phyloP scores from a whole-genome alignment of 331 rosid species.

The Arachis monticola region DNA sequence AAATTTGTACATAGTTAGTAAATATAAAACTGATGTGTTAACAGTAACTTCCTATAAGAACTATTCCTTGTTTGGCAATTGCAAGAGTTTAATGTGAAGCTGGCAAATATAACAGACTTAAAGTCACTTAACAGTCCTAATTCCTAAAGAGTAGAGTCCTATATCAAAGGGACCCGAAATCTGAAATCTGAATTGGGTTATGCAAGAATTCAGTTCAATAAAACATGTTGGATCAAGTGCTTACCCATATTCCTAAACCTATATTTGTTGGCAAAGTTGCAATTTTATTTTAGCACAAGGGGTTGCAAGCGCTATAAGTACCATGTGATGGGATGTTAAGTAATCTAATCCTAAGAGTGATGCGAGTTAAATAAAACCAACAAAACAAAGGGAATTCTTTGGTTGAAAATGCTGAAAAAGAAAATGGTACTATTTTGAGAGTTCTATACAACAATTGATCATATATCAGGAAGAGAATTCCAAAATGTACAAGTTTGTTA shows the following conservation, averaged over 20 bases:
- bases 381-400: neutral
- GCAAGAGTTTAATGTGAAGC: neutral
- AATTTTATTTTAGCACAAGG: no score
- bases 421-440: constrained; percentile 4
- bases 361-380: neutral
- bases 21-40: neutral
- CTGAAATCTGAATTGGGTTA: neutral
- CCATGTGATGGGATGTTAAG: no score
- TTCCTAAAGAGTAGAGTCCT: neutral
- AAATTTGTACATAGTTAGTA: no score
- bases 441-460: constrained; percentile 14
- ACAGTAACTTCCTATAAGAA: neutral
- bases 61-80: neutral
- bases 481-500: constrained; percentile 6
- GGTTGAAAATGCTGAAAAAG: neutral
- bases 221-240: no score
- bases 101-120: no score
- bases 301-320: no score
- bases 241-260: no score
- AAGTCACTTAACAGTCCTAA: no score
- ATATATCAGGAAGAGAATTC: neutral
- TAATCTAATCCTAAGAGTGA: no score
- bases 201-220: neutral
- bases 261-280: no score
- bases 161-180: neutral